A percentile compares a stretch with the other conserved stretches of the same genome.
phyloP scores from a whole-genome alignment of 805 yeast species.

The Zygotorulaspora danielsina region DNA sequence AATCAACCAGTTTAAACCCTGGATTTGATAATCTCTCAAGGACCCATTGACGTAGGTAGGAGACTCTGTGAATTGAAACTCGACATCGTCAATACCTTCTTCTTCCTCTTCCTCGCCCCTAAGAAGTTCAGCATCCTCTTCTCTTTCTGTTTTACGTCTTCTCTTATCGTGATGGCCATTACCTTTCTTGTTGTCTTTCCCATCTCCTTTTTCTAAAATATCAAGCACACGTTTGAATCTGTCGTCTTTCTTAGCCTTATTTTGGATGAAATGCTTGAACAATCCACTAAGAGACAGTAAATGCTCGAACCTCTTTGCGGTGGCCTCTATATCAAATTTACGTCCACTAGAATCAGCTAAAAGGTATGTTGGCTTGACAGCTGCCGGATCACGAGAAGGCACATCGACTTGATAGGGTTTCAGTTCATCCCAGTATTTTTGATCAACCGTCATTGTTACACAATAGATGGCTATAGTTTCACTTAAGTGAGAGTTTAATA shows the following conservation, averaged over 20 bases:
- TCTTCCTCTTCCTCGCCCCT: conserved; percentile 47
- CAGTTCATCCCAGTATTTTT: conserved; percentile 25
- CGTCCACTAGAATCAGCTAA: conserved; percentile 22
- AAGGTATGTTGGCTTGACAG: conserved; percentile 27
- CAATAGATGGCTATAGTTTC: not conserved
- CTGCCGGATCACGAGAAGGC: conserved; percentile 22
- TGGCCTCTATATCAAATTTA: conserved; percentile 51
- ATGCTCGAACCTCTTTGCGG: conserved; percentile 64
- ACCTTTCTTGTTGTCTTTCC: conserved; percentile 15
- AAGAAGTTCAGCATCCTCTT: conserved; percentile 73
- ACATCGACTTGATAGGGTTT: conserved; percentile 25
- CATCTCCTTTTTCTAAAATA: conserved; percentile 27
- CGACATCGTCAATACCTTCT: conserved; percentile 22
- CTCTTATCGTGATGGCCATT: conserved; percentile 39
- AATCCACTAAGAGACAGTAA: conserved; percentile 60
- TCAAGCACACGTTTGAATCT: conserved; percentile 51
- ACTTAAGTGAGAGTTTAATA: too few species aligned
- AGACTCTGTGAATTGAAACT: conserved; percentile 65
- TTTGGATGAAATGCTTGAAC: conserved; percentile 63
- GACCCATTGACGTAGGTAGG: conserved; percentile 68
- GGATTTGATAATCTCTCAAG: conserved; percentile 70
- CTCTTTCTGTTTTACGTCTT: conserved; percentile 68
- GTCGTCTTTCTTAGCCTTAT: conserved; percentile 60
- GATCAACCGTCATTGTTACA: conserved; percentile 17
- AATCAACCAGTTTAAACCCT: conserved; percentile 76